Evolutionary conservation across 2,329 filamentous ascomycete genomes (phyloP).

Genomic region (Anthostomella pinea): DNA sequence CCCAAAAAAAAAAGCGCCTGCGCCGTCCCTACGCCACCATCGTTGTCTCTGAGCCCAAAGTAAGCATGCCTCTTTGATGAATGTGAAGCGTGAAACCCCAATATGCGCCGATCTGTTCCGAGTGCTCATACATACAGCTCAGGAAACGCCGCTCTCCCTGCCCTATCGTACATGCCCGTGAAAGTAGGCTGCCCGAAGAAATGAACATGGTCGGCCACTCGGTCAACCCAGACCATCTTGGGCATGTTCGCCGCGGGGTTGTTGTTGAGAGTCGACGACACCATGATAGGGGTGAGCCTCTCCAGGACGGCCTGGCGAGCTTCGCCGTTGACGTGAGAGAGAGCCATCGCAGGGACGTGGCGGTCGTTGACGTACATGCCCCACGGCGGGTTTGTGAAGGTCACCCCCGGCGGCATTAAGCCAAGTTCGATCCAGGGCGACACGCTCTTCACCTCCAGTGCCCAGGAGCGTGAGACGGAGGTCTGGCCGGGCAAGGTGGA

Average conservation of each 20-base stretch:
- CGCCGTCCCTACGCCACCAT: too few species aligned
- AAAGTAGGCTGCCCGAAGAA: slow-evolving; percentile 11
- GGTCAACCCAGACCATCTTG: slow-evolving; percentile 16
- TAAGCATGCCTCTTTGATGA: too few species aligned
- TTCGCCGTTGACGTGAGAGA: slow-evolving; percentile 19
- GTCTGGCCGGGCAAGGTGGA: slow-evolving; percentile 5
- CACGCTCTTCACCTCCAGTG: slow-evolving; percentile 6
- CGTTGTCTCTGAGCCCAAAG: too few species aligned
- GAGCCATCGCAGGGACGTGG: slow-evolving; percentile 11
- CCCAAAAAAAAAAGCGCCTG: too few species aligned
- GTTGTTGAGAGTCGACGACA: slow-evolving; percentile 5
- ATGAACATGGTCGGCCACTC: slow-evolving; percentile 10
- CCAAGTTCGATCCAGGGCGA: slow-evolving; percentile 17
- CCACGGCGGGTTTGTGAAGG: slow-evolving; percentile 17
- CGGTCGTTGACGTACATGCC: slow-evolving; percentile 14
- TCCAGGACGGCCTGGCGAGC: slow-evolving; percentile 17
- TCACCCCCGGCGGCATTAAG: slow-evolving; percentile 12
- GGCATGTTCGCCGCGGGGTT: slow-evolving; percentile 6
- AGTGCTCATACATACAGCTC: slow-evolving; percentile 12
- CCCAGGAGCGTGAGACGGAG: slow-evolving; percentile 14
- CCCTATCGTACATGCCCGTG: slow-evolving; percentile 11
- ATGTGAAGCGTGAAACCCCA: too few species aligned
- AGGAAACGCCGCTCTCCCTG: slow-evolving; percentile 10
- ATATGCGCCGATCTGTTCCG: too few species aligned
- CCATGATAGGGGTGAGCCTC: slow-evolving; percentile 15